Conservation (phyloP, 2,329 filamentous ascomycete genomes). For the Arthrinium phaeospermum region DNA sequence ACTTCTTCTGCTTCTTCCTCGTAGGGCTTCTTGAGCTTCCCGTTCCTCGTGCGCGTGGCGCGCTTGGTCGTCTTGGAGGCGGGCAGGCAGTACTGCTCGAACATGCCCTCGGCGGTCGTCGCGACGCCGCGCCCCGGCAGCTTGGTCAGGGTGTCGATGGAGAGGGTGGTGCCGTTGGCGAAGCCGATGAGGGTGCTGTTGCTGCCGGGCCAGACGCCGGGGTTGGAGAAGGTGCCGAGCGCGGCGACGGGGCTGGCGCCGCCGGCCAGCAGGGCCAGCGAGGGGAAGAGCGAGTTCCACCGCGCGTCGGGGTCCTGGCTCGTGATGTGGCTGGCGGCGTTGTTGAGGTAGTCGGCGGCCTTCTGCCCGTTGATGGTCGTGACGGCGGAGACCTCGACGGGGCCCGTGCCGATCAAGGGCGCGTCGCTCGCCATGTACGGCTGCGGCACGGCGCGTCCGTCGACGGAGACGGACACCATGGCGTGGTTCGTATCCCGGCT, state of each 20-base stretch:
- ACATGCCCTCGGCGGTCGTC: neutral
- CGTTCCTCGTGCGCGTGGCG: neutral
- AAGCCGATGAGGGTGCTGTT: neutral
- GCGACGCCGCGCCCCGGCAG: neutral
- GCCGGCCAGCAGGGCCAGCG: neutral
- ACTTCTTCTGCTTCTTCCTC: too few species aligned
- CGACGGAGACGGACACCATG: neutral
- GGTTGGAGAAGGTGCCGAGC: neutral
- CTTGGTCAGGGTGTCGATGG: neutral
- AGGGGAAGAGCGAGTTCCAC: neutral
- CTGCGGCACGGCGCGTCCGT: neutral
- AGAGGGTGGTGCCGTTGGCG: neutral
- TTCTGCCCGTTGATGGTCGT: neutral
- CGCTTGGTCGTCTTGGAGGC: neutral
- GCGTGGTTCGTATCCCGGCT: neutral
- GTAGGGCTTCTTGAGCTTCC: too few species aligned
- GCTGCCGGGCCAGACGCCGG: neutral
- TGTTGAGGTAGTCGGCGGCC: neutral
- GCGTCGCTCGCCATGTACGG: neutral
- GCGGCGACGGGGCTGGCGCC: neutral
- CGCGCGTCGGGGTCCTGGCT: neutral
- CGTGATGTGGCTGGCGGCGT: neutral
- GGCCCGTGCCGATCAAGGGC: neutral
- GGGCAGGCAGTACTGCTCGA: neutral
- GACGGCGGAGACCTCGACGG: neutral